These are phyloP conservation scores for Pseudogymnoascus sp. DNA, from an alignment of 2,329 filamentous ascomycete species.

Conservation along the genomic window DNA sequence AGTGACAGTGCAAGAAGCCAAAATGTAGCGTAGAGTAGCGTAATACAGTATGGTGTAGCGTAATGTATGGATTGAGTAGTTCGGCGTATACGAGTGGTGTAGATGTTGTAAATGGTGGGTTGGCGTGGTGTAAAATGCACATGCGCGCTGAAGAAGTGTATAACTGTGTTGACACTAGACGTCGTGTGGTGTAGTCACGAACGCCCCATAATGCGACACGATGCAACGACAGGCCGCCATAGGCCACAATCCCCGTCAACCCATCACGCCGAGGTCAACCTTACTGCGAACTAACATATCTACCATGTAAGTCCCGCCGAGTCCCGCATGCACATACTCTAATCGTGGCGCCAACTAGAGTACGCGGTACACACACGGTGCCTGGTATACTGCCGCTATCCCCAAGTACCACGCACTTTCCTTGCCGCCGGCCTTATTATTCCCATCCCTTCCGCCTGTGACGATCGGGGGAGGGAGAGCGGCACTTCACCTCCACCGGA, in stretches of 20 bases:
- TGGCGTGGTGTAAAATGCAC: not conserved
- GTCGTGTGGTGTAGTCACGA: constrained; percentile 8
- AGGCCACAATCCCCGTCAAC: not conserved
- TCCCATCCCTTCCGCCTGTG: constrained; percentile 2
- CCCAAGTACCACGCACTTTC: not conserved
- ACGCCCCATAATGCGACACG: not conserved
- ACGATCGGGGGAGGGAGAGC: not conserved
- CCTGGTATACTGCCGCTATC: not conserved
- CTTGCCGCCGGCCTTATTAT: not conserved
- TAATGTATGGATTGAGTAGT: not conserved
- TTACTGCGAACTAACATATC: not conserved
- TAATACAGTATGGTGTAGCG: not conserved
- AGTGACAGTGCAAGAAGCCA: not conserved
- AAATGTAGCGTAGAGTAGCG: not conserved
- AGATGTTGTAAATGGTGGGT: not conserved
- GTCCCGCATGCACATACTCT: not conserved
- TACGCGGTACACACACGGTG: not conserved
- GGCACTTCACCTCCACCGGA: constrained; percentile 7
- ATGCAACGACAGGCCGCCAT: constrained; percentile 4
- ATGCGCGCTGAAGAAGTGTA: not conserved
- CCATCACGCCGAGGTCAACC: constrained; percentile 4
- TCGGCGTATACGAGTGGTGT: not conserved
- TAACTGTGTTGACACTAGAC: not conserved
- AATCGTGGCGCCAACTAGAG: not conserved
- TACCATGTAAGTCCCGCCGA: not conserved